These are phyloP conservation scores for Vanrija pseudolonga DNA, from an alignment of 1,284 basidiomycete genomes.

Conservation along the genomic window DNA sequence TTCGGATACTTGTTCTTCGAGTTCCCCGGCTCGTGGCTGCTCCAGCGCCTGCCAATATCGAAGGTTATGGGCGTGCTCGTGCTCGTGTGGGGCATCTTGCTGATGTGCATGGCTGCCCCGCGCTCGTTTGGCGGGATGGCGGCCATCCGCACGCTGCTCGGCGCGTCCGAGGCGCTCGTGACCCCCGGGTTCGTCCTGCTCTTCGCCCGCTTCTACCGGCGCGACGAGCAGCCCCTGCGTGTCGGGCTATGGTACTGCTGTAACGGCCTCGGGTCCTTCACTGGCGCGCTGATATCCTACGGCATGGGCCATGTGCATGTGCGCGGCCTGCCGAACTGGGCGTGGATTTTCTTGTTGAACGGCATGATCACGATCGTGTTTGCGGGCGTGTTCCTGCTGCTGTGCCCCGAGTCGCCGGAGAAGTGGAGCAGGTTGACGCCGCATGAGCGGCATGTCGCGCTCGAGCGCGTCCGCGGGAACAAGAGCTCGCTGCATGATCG, in stretches of 20 bases:
- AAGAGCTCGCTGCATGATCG: conserved; percentile 28
- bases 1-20: conserved; percentile 36
- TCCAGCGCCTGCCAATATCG: conserved; percentile 32
- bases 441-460: conserved; percentile 28
- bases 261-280: conserved; percentile 33
- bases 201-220: conserved; percentile 40
- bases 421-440: conserved; percentile 22
- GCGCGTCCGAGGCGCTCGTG: conserved; percentile 39
- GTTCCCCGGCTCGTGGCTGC: conserved; percentile 28
- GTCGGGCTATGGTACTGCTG: conserved; percentile 39
- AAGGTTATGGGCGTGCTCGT: conserved; percentile 29
- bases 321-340: conserved; percentile 23
- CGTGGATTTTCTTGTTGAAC: conserved; percentile 40
- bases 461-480: conserved; percentile 39
- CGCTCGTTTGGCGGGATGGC: conserved; percentile 36
- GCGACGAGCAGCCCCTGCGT: conserved; percentile 42
- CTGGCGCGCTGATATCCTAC: conserved; percentile 36
- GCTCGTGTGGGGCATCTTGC: conserved; percentile 41
- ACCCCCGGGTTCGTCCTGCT: conserved; percentile 46
- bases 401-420: conserved; percentile 37
- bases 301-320: conserved; percentile 35
- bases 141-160: conserved; percentile 37
- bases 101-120: conserved; percentile 42
- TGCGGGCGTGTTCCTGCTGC: conserved; percentile 25
- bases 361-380: conserved; percentile 35